A percentile compares a stretch with the other conserved stretches of the same genome.
Evolutionary conservation across 1,139 yeast species (phyloP).

Genomic region (Pichia sp.): DNA sequence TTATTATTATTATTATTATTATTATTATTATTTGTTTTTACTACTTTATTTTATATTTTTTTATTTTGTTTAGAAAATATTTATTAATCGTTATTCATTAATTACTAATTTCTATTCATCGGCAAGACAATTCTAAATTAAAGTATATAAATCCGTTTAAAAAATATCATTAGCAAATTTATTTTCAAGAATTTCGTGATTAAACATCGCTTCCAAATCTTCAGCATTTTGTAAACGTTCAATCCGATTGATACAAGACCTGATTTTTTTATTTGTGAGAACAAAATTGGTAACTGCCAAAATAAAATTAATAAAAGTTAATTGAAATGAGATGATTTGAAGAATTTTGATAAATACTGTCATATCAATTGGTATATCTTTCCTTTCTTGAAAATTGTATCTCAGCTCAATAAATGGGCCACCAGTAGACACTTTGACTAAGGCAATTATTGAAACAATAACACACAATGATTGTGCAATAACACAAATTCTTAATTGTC

Average conservation of each 20-base stretch:
- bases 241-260: conserved; percentile 20
- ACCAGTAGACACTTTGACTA: conserved; percentile 12
- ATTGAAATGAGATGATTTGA: conserved; percentile 16
- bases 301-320: conserved; percentile 15
- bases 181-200: conserved; percentile 9
- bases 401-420: conserved; percentile 9
- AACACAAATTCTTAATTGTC: conserved; percentile 17
- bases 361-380: conserved; percentile 16
- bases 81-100: neutral
- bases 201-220: conserved; percentile 9
- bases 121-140: neutral
- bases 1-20: neutral
- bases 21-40: neutral
- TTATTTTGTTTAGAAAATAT: neutral
- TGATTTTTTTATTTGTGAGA: conserved; percentile 20
- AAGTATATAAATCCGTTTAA: neutral
- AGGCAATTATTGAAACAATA: conserved; percentile 20
- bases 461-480: conserved; percentile 18
- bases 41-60: neutral
- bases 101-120: neutral
- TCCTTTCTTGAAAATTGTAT: neutral
- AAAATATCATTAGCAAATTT: conserved; percentile 1
- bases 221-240: conserved; percentile 16
- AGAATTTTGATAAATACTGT: conserved; percentile 14
- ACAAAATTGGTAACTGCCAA: conserved; percentile 20